Conservation (phyloP, 129 eudicot species). For the Ambrosia artemisiifolia region DNA sequence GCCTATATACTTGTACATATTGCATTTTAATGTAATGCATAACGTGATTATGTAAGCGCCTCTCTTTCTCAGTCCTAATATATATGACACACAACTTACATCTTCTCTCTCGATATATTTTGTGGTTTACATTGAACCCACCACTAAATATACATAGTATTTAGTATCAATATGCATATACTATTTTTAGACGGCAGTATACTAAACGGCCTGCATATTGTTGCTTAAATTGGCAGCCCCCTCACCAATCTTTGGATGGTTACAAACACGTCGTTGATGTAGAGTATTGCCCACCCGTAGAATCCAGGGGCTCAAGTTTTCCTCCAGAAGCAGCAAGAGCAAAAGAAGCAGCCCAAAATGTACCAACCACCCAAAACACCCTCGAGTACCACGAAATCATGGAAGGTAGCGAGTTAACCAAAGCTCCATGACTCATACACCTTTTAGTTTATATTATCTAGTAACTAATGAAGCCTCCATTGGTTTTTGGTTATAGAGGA, state of each 20-base stretch:
- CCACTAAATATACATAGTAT: neutral
- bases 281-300: conserved; percentile 75
- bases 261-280: conserved; percentile 89
- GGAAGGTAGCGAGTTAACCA: conserved; percentile 59
- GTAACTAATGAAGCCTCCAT: neutral
- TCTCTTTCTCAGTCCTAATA: too few relatives aligned
- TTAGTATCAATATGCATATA: neutral
- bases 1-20: neutral
- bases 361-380: conserved; percentile 61
- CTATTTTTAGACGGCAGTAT: too few relatives aligned
- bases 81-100: too few relatives aligned
- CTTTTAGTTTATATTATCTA: neutral
- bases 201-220: neutral
- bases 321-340: conserved; percentile 90
- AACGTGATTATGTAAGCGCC: too few relatives aligned
- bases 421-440: neutral
- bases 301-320: conserved; percentile 63
- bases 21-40: too few relatives aligned
- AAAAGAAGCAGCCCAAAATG: conserved; percentile 85
- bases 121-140: neutral
- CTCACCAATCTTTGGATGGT: conserved; percentile 76
- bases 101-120: too few relatives aligned
- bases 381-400: conserved; percentile 80
- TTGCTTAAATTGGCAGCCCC: conserved; percentile 60
- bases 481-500: conserved; percentile 60